Evolutionary conservation across 805 yeast species (phyloP).

Genomic region (Alloascoidea hylecoeti): DNA sequence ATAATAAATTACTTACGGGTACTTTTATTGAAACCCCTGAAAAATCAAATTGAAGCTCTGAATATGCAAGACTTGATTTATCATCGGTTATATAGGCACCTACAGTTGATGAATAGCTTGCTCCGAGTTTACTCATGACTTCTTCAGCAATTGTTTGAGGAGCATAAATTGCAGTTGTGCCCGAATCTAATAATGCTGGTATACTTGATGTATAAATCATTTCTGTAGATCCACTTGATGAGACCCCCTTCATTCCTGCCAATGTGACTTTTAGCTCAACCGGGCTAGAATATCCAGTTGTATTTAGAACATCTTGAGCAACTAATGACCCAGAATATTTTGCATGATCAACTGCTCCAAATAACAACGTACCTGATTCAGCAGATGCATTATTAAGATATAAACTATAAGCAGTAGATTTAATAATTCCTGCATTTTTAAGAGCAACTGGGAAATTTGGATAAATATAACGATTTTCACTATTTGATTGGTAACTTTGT

Average conservation of each 20-base stretch:
- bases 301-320: slow-evolving; percentile 24
- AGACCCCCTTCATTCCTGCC: neutral
- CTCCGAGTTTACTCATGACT: slow-evolving; percentile 25
- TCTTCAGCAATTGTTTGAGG: slow-evolving; percentile 23
- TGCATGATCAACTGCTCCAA: slow-evolving; percentile 29
- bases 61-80: no score
- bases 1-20: neutral
- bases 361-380: slow-evolving; percentile 22
- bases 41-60: neutral
- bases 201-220: no score
- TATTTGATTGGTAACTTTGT: slow-evolving; percentile 24
- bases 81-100: slow-evolving; percentile 33
- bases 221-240: neutral
- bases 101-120: slow-evolving; percentile 22
- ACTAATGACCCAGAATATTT: slow-evolving; percentile 24
- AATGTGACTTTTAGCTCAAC: neutral
- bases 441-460: slow-evolving; percentile 18
- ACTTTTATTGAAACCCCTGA: neutral
- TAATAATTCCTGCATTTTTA: slow-evolving; percentile 26
- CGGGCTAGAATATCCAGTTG: neutral
- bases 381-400: slow-evolving; percentile 23
- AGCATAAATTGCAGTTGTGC: slow-evolving; percentile 35
- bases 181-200: slow-evolving; percentile 41
- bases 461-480: slow-evolving; percentile 21
- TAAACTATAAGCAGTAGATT: slow-evolving; percentile 27